phyloP scores from a whole-genome alignment of 2,329 filamentous ascomycete genomes.

The Aspergillus pseudoterreus region DNA sequence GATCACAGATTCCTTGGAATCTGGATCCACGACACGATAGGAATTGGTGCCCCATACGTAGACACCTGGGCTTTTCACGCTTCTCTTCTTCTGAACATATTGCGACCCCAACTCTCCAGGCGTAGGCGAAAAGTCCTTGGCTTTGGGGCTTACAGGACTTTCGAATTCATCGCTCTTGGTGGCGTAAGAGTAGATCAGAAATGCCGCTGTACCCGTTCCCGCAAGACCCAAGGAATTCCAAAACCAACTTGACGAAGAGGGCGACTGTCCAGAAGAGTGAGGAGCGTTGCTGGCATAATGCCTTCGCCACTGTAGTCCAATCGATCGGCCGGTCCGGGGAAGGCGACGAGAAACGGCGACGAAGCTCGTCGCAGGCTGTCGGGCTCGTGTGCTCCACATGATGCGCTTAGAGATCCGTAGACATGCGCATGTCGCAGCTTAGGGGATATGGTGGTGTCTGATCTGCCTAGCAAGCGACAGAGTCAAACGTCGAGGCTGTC shows the following conservation, averaged over 20 bases:
- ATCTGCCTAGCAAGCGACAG: not conserved
- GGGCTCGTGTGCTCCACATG: conserved; percentile 27
- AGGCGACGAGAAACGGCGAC: conserved; percentile 21
- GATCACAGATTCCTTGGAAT: conserved; percentile 70
- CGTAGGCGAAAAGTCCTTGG: conserved; percentile 16
- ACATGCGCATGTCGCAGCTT: conserved; percentile 2
- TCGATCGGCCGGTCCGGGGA: conserved; percentile 14
- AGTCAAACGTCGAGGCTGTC: conserved; percentile 11
- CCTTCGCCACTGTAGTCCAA: conserved; percentile 23
- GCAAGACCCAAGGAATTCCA: conserved; percentile 28
- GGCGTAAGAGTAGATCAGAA: conserved; percentile 30
- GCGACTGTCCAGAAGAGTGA: conserved; percentile 10
- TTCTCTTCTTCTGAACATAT: conserved; percentile 81
- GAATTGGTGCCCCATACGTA: conserved; percentile 91
- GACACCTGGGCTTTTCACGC: conserved; percentile 77
- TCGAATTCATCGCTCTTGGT: conserved; percentile 18
- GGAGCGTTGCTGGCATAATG: conserved; percentile 26
- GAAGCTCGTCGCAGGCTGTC: conserved; percentile 20
- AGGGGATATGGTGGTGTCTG: not conserved
- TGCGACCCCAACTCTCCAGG: conserved; percentile 73
- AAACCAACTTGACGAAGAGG: conserved; percentile 25
- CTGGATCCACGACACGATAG: conserved; percentile 79
- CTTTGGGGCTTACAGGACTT: conserved; percentile 14
- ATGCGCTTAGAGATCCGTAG: conserved; percentile 6
- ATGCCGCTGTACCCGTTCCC: conserved; percentile 28